Conservation (phyloP, 352 stramenopile species). For the Halophytophthora polymorphica region DNA sequence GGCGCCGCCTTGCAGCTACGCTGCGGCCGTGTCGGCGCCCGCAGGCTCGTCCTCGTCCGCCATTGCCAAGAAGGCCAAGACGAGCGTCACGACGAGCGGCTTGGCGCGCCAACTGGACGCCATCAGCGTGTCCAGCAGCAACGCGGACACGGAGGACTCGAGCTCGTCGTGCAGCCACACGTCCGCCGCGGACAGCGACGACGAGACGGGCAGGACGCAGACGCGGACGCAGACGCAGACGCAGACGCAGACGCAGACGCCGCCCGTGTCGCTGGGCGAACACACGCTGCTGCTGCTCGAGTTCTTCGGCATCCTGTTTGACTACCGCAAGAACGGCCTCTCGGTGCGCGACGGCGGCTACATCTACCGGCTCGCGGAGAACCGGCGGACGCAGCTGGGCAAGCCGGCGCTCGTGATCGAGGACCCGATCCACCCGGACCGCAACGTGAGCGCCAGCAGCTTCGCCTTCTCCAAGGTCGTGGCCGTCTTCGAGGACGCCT, state of each 20-base stretch:
- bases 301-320: conserved; percentile 84
- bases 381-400: conserved; percentile 35
- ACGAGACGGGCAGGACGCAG: conserved; percentile 27
- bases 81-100: conserved; percentile 4
- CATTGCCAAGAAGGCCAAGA: conserved; percentile 13
- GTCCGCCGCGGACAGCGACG: conserved; percentile 55
- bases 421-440: conserved; percentile 84
- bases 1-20: conserved; percentile 58
- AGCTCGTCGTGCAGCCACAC: conserved; percentile 44
- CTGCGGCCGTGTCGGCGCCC: conserved; percentile 52
- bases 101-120: conserved; percentile 34
- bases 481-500: conserved; percentile 81
- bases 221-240: not conserved
- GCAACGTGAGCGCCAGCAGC: conserved; percentile 85
- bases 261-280: conserved; percentile 53
- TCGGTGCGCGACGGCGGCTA: conserved; percentile 85
- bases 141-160: conserved; percentile 77
- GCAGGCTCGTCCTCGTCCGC: conserved; percentile 11
- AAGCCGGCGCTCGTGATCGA: conserved; percentile 85
- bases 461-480: conserved; percentile 86
- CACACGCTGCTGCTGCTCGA: conserved; percentile 79
- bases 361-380: conserved; percentile 76
- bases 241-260: conserved; percentile 2
- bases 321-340: conserved; percentile 81
- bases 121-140: conserved; percentile 76